Evolutionary conservation across 1,284 basidiomycete species (phyloP).

Genomic region (Cutaneotrichosporon cutaneum): DNA sequence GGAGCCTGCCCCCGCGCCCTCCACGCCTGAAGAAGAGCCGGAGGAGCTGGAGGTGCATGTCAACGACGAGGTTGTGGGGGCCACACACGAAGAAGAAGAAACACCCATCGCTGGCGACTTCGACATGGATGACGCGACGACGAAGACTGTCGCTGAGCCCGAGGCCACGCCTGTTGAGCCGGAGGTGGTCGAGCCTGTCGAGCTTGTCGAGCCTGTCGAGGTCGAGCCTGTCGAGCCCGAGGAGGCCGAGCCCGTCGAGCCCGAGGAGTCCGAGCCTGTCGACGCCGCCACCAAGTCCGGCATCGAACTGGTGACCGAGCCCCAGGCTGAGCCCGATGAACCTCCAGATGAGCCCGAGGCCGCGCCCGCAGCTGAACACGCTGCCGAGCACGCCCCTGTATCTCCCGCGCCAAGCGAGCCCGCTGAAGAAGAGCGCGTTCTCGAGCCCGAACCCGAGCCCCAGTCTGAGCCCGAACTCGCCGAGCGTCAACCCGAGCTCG

Average conservation of each 20-base stretch:
- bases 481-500: neutral
- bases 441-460: neutral
- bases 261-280: neutral
- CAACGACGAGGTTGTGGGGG: conserved; percentile 1
- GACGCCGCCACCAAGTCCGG: too few relatives aligned
- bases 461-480: neutral
- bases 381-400: neutral
- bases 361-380: neutral
- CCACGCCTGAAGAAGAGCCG: neutral
- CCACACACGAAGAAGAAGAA: too few relatives aligned
- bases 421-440: neutral
- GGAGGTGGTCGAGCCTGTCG: too few relatives aligned
- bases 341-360: neutral
- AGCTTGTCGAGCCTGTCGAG: neutral
- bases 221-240: neutral
- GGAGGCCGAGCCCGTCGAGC: neutral
- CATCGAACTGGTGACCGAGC: too few relatives aligned
- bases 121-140: too few relatives aligned
- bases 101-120: too few relatives aligned
- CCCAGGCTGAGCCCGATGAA: too few relatives aligned
- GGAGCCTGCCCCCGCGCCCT: neutral
- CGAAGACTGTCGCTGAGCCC: too few relatives aligned
- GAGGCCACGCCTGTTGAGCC: too few relatives aligned
- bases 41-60: conserved; percentile 2
- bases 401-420: neutral